Base-by-base conservation (phyloP, 768 basidiomycete species). In the Mycena filopes region DNA sequence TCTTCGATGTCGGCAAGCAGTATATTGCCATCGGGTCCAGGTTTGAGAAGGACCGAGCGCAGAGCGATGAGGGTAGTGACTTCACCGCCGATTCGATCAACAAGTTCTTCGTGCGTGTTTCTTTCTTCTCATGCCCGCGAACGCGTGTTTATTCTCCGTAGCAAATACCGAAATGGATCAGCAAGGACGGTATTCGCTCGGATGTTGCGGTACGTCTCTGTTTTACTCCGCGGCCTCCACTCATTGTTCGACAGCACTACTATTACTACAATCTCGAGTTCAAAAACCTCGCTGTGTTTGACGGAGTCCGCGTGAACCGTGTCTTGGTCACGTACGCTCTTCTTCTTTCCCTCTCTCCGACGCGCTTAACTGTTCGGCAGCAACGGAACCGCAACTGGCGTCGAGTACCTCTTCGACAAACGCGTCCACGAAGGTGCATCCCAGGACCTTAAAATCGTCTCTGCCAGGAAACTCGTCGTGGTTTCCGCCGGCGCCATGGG, bases 401-500 rank as follows among this genome's bases (percentile, higher is more conserved):
- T 36, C 36, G 36, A 36, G 15, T 36, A 36, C 36, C 36, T 11
- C 10, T 36, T 36, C 36, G 36, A 36, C 15, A 36, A 36, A 11
- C 36, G 36, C 36, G 36, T 36, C 15, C 36, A 36, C 36, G 36
- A 36, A 15, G 10, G 11, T 10, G 36, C 36, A 11, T 15, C 36
- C 15, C 36, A 36, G 36, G 36, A 36, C 10, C 10, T 36, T 36
- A 10, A 15, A 11, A 15, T 36, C 55, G 60, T 72, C 7, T 70
- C 45, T 15, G 82, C 79, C 3, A 69, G 65, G 9, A 71, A 72
- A 29, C 60, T 82, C 4, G 77, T 83, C 11, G 74, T 83, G 0
- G 41, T 83, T 7, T 81, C 79, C 15, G 76, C 77, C 3, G 82
- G 82, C 3, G 49, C 80, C 0, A 75, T 83, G 23, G 81, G 81